Conservation (phyloP, 306 rosid genomes). For the Fragaria nilgerrensis region DNA sequence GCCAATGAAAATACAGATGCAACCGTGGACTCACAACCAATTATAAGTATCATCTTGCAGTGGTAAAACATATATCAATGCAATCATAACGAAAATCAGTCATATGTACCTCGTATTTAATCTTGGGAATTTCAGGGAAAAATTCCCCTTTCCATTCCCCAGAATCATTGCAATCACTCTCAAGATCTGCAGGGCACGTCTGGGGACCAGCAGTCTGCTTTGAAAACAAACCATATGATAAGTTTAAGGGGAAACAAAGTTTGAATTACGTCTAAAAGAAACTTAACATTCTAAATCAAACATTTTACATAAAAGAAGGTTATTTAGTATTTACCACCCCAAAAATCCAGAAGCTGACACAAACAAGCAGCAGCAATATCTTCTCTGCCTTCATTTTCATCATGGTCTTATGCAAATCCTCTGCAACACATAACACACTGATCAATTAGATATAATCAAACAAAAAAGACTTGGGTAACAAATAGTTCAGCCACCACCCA, state of each 20-base stretch:
- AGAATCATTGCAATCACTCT: conserved; percentile 44
- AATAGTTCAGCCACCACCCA: background rate
- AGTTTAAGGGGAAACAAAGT: background rate
- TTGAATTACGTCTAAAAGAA: background rate
- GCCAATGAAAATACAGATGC: background rate
- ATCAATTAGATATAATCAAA: background rate
- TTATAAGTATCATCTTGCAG: background rate
- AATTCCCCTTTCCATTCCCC: conserved; percentile 83
- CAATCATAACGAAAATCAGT: background rate
- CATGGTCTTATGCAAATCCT: conserved; percentile 26
- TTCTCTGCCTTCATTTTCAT: conserved; percentile 51
- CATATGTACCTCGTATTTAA: conserved; percentile 69
- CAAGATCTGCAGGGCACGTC: conserved; percentile 64
- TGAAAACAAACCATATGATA: conserved; percentile 9
- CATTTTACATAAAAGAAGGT: background rate
- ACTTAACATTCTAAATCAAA: background rate
- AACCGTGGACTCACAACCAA: background rate
- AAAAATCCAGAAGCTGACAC: conserved; percentile 34
- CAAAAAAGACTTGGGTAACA: background rate
- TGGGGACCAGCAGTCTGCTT: conserved; percentile 54
- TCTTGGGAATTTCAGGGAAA: conserved; percentile 68
- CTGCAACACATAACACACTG: conserved; percentile 11
- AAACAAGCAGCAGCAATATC: conserved; percentile 42
- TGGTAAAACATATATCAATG: background rate
- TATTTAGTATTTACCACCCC: conserved; percentile 54